Evolutionary conservation across 2,329 filamentous ascomycete genomes (phyloP), one percentile per base, ranked within the genome.

Genomic region (Dendryphion nanum): DNA sequence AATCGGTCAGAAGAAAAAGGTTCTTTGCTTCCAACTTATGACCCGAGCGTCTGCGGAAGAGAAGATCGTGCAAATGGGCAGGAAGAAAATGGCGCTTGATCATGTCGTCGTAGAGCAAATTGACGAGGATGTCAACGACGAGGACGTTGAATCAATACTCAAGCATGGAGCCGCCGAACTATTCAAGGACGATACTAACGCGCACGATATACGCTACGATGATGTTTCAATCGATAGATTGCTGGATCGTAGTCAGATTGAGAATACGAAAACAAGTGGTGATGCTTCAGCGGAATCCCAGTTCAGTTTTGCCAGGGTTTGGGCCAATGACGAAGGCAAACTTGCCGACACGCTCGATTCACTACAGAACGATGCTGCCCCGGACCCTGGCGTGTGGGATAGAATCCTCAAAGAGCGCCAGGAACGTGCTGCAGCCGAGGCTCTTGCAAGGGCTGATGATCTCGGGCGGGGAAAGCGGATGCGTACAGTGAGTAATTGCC

Each of bases 1-100:
- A 18, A 97, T 98, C 47, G 94, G 94, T 0, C 94, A 98, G 66
- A 89, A 89, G 65, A 89, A 93, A 50, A 96, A 94, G 54, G 93
- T 98, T 0, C 76, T 98, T 2, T 95, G 94, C 49, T 95, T 97
- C 56, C 91, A 97, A 61, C 71, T 98, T 0, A 89, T 95, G 74
- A 97, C 89, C 2, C 85, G 90, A 42, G 80, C 84, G 28, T 91
- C 85, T 18, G 89, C 86, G 0, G 93, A 98, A 62, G 93, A 98
- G 67, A 90, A 91, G 59, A 97, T 98, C 38, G 86, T 97, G 73
- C 88, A 96, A 62, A 89, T 95, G 51, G 93, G 93, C 5, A 85
- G 89, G 53, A 94, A 88, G 67, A 98, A 98, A 70, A 89, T 98
- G 81, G 89, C 89, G 0, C 77, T 98, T 0, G 93, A 98, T 54